phyloP scores from a whole-genome alignment of 2,329 filamentous ascomycete genomes.

The Septoria linicola region DNA sequence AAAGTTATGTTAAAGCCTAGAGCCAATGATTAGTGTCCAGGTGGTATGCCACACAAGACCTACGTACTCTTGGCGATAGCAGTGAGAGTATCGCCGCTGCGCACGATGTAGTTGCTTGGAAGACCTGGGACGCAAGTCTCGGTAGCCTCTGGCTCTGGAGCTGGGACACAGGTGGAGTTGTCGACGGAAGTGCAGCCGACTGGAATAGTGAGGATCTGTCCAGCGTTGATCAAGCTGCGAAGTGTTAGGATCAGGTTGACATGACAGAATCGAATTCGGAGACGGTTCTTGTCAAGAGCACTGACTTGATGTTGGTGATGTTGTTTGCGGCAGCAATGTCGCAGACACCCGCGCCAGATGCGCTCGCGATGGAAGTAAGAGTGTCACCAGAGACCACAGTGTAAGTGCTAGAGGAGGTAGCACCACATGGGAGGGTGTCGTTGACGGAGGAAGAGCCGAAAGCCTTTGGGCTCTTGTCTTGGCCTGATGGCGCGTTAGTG shows the following conservation, averaged over 20 bases:
- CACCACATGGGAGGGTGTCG: constrained; percentile 20
- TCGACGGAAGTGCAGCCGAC: constrained; percentile 31
- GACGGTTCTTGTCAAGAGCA: constrained; percentile 34
- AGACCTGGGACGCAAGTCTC: constrained; percentile 30
- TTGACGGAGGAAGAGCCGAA: background rate
- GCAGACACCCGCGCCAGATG: constrained; percentile 30
- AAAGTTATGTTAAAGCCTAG: constrained; percentile 34
- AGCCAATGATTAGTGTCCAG: too few species aligned
- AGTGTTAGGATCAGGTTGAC: too few species aligned
- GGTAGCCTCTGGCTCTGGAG: constrained; percentile 13
- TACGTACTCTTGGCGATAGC: constrained; percentile 24
- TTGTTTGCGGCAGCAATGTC: constrained; percentile 32
- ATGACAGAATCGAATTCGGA: too few species aligned
- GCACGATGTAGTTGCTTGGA: constrained; percentile 27
- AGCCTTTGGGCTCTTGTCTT: background rate
- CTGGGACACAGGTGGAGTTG: constrained; percentile 28
- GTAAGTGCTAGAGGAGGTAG: constrained; percentile 22
- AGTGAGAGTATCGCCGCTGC: constrained; percentile 27
- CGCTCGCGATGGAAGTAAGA: constrained; percentile 24
- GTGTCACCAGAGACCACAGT: constrained; percentile 26
- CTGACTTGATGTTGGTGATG: constrained; percentile 39
- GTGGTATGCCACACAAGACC: too few species aligned
- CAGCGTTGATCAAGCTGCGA: too few species aligned
- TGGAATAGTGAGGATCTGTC: constrained; percentile 33
- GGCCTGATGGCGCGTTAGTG: background rate